Percentiles rank a stretch among this genome's conserved stretches.
Conservation (phyloP, 495 filamentous ascomycete species). For the Parathielavia appendiculata region DNA sequence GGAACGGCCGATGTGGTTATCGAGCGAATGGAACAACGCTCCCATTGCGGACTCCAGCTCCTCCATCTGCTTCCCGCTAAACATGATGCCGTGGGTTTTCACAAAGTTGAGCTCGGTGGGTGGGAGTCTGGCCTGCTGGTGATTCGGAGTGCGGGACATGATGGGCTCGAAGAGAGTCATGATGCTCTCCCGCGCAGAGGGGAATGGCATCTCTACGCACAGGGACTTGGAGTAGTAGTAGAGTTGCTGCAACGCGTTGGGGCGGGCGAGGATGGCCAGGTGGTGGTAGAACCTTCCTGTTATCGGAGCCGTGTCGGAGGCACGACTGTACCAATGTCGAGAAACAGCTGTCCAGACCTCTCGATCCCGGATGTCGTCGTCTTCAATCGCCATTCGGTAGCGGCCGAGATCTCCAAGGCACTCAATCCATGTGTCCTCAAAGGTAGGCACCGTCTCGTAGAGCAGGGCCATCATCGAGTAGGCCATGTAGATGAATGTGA, state of each 20-base stretch:
- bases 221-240: constrained; percentile 60
- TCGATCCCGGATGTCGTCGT: constrained; percentile 61
- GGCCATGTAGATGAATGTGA: constrained; percentile 73
- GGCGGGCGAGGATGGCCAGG: constrained; percentile 72
- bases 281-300: constrained; percentile 80
- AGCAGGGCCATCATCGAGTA: constrained; percentile 78
- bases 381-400: constrained; percentile 69
- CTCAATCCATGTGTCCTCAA: constrained; percentile 86
- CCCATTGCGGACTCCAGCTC: constrained; percentile 44
- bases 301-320: constrained; percentile 62
- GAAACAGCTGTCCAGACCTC: constrained; percentile 76
- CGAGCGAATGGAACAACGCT: constrained; percentile 51
- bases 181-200: constrained; percentile 62
- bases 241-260: constrained; percentile 66
- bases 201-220: constrained; percentile 51
- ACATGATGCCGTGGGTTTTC: constrained; percentile 62
- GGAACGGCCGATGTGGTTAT: constrained; percentile 54
- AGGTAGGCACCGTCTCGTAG: constrained; percentile 67
- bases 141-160: constrained; percentile 45
- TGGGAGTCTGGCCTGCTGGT: constrained; percentile 13
- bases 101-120: constrained; percentile 51
- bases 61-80: constrained; percentile 48
- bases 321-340: constrained; percentile 75
- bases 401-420: constrained; percentile 73
- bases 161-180: constrained; percentile 66